phyloP scores from a whole-genome alignment of 768 basidiomycete species.

The Exsudoporus frostii region DNA sequence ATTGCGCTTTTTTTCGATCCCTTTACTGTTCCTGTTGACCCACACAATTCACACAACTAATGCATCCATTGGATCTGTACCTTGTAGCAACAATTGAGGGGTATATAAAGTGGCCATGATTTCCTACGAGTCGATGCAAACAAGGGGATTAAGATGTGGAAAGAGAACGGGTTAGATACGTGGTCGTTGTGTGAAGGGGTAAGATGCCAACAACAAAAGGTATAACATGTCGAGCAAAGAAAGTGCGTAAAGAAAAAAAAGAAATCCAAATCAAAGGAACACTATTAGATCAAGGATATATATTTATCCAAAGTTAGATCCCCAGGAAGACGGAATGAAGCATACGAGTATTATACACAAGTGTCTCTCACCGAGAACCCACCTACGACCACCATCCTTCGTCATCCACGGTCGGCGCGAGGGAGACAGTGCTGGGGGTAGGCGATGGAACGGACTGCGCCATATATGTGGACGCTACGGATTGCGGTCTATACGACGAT shows the following conservation, averaged over 20 bases:
- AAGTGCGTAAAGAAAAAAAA: not conserved
- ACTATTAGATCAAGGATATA: slow-evolving; percentile 24
- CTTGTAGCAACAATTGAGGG: slow-evolving; percentile 39
- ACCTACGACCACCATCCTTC: slow-evolving; percentile 76
- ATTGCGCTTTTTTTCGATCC: slow-evolving; percentile 1
- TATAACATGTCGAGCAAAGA: slow-evolving; percentile 10
- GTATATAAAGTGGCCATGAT: slow-evolving; percentile 33
- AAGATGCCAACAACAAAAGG: slow-evolving; percentile 10
- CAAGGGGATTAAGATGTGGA: slow-evolving; percentile 8
- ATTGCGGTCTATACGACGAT: slow-evolving; percentile 33
- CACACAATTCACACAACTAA: slow-evolving; percentile 29
- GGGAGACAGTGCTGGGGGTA: slow-evolving; percentile 72
- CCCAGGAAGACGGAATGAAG: not conserved
- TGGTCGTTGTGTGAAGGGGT: not conserved
- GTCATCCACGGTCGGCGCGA: slow-evolving; percentile 62
- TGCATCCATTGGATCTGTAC: slow-evolving; percentile 38
- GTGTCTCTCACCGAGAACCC: not conserved
- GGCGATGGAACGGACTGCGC: slow-evolving; percentile 55
- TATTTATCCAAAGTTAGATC: slow-evolving; percentile 20
- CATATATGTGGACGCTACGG: slow-evolving; percentile 48
- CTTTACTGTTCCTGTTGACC: slow-evolving; percentile 11
- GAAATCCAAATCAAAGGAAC: not conserved
- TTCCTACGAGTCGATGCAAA: slow-evolving; percentile 16
- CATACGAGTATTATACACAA: slow-evolving; percentile 7
- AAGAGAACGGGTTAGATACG: not conserved